phyloP scores from a whole-genome alignment of 176 grass and related monocot genomes.

The Oryza brachyantha region DNA sequence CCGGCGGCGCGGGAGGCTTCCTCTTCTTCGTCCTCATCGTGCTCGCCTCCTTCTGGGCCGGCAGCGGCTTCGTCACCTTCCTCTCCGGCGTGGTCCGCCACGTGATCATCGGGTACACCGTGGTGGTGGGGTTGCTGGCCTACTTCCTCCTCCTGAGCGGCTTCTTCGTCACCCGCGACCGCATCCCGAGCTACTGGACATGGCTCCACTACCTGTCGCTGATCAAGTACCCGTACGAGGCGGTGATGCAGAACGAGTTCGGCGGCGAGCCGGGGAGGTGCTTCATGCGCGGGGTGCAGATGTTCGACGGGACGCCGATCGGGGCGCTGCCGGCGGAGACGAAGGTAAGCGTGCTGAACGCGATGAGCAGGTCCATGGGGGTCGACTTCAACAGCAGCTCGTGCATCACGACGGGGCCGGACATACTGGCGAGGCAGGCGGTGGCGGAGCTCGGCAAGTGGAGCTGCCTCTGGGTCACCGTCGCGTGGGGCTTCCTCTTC shows the following conservation, averaged over 20 bases:
- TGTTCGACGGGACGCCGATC: slow-evolving; percentile 78
- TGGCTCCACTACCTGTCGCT: slow-evolving; percentile 89
- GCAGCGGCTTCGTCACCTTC: slow-evolving; percentile 78
- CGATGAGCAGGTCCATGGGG: slow-evolving; percentile 53
- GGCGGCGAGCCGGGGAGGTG: slow-evolving; percentile 50
- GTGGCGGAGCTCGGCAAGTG: slow-evolving; percentile 65
- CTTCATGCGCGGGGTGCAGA: slow-evolving; percentile 69
- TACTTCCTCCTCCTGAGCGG: slow-evolving; percentile 83
- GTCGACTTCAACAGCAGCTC: slow-evolving; percentile 50
- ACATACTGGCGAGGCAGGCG: slow-evolving; percentile 50
- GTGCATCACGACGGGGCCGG: slow-evolving; percentile 57
- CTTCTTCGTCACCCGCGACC: slow-evolving; percentile 63
- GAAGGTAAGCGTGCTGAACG: slow-evolving; percentile 49
- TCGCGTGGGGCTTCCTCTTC: slow-evolving; percentile 77
- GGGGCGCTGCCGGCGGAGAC: slow-evolving; percentile 34
- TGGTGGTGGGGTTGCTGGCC: slow-evolving; percentile 46
- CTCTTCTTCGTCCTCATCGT: slow-evolving; percentile 59
- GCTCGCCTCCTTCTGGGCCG: slow-evolving; percentile 71
- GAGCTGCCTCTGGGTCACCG: slow-evolving; percentile 59
- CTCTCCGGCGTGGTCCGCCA: slow-evolving; percentile 61
- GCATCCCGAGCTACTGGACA: slow-evolving; percentile 70
- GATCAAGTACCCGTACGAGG: slow-evolving; percentile 89
- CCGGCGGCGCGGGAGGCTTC: slow-evolving; percentile 51
- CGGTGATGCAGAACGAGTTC: slow-evolving; percentile 88
- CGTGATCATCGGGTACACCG: slow-evolving; percentile 70